A percentile compares a stretch with the other conserved stretches of the same genome.
phyloP scores from a whole-genome alignment of 2,329 filamentous ascomycete species.

The Aspergillus sp. region DNA sequence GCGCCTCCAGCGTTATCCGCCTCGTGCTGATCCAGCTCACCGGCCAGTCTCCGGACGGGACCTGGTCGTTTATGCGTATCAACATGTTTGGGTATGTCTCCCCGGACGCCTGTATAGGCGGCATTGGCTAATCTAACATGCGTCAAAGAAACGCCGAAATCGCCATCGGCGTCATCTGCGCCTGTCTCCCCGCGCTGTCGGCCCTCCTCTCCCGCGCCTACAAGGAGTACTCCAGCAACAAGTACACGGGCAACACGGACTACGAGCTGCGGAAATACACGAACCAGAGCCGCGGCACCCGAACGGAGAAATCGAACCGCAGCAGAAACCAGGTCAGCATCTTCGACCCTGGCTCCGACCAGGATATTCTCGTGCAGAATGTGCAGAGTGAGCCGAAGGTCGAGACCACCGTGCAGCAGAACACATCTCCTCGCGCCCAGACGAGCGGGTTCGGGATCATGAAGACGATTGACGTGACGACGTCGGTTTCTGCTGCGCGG shows the following conservation, averaged over 20 bases:
- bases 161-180: conserved; percentile 41
- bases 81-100: conserved; percentile 30
- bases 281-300: conserved; percentile 12
- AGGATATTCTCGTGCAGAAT: conserved; percentile 26
- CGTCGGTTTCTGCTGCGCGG: conserved; percentile 10
- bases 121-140: too few relatives aligned
- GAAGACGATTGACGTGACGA: conserved; percentile 29
- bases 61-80: conserved; percentile 28
- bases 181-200: conserved; percentile 40
- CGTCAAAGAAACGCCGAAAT: conserved; percentile 36
- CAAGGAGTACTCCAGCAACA: conserved; percentile 27
- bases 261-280: conserved; percentile 22
- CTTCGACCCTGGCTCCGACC: conserved; percentile 20
- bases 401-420: conserved; percentile 25
- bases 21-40: conserved; percentile 24
- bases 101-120: conserved; percentile 14
- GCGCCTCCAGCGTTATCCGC: conserved; percentile 28
- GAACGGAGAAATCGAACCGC: conserved; percentile 6
- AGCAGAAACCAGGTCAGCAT: conserved; percentile 15
- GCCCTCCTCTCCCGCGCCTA: conserved; percentile 34
- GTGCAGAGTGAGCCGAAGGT: conserved; percentile 25
- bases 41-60: conserved; percentile 23
- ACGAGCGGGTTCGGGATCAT: conserved; percentile 17
- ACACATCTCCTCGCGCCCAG: background rate
- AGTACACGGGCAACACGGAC: conserved; percentile 11